A percentile compares a stretch with the other conserved stretches of the same genome.
These are phyloP conservation scores for Phaeosphaeriaceae sp. DNA, from an alignment of 2,329 filamentous ascomycete species.

Conservation along the genomic window DNA sequence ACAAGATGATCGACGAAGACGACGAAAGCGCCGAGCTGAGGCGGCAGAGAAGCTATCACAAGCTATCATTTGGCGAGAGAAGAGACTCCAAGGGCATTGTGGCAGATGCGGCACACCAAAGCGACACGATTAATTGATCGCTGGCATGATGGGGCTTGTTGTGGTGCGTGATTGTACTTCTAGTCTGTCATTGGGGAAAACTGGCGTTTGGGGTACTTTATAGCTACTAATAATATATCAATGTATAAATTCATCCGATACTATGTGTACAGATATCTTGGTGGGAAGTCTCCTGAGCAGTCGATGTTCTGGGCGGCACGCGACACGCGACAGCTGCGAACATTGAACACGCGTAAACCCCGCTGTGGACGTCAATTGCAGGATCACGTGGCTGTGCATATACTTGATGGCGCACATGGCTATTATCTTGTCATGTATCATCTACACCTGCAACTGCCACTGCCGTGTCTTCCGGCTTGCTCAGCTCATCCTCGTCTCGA, in stretches of 20 bases:
- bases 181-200: not conserved
- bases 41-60: conserved; percentile 48
- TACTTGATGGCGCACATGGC: not conserved
- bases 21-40: conserved; percentile 33
- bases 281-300: too few species aligned
- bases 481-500: conserved; percentile 32
- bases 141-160: not conserved
- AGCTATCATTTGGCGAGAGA: conserved; percentile 33
- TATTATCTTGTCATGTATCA: not conserved
- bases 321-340: not conserved
- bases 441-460: not conserved
- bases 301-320: too few species aligned
- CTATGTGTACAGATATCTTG: not conserved
- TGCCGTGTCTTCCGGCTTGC: conserved; percentile 14
- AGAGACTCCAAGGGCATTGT: conserved; percentile 21
- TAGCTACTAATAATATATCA: not conserved
- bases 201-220: not conserved
- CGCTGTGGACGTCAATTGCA: not conserved
- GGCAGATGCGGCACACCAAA: conserved; percentile 1
- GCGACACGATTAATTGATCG: not conserved
- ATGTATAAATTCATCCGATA: not conserved
- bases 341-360: not conserved
- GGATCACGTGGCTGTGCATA: conserved; percentile 2
- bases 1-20: conserved; percentile 27
- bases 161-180: not conserved